phyloP scores from a whole-genome alignment of 2,329 filamentous ascomycete species.

The Aureobasidium lini region DNA sequence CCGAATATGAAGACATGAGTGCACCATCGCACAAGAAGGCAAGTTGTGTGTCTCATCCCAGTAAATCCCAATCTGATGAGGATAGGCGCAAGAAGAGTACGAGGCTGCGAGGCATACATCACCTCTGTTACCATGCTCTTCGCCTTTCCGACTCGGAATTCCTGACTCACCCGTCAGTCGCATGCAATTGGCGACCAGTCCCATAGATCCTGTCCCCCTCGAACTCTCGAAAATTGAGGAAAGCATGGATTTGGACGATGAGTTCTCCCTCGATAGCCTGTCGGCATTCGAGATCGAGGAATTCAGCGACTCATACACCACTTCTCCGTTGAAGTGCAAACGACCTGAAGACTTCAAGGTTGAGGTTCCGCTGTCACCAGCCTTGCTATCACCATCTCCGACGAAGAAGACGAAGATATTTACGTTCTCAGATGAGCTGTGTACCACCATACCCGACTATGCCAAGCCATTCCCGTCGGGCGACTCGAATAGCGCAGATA shows the following conservation, averaged over 20 bases:
- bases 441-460: not conserved
- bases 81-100: not conserved
- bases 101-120: not conserved
- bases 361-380: slow-evolving; percentile 6
- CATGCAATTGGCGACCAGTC: not conserved
- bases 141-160: not conserved
- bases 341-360: slow-evolving; percentile 9
- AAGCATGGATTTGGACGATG: not conserved
- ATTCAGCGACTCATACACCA: not conserved
- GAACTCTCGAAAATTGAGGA: not conserved
- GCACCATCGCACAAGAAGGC: not conserved
- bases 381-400: not conserved
- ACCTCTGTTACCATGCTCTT: not conserved
- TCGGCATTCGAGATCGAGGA: not conserved
- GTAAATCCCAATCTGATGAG: not conserved
- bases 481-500: not conserved
- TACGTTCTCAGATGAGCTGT: slow-evolving; percentile 1
- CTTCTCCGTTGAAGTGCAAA: not conserved
- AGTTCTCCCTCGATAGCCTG: not conserved
- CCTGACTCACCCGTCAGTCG: slow-evolving; percentile 1
- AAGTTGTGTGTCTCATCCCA: not conserved
- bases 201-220: not conserved
- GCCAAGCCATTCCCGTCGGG: not conserved
- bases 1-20: not conserved
- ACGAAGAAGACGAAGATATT: slow-evolving; percentile 5